These are phyloP conservation scores for Mycena citricolor DNA, from an alignment of 1,284 basidiomycete species.

Conservation along the genomic window DNA sequence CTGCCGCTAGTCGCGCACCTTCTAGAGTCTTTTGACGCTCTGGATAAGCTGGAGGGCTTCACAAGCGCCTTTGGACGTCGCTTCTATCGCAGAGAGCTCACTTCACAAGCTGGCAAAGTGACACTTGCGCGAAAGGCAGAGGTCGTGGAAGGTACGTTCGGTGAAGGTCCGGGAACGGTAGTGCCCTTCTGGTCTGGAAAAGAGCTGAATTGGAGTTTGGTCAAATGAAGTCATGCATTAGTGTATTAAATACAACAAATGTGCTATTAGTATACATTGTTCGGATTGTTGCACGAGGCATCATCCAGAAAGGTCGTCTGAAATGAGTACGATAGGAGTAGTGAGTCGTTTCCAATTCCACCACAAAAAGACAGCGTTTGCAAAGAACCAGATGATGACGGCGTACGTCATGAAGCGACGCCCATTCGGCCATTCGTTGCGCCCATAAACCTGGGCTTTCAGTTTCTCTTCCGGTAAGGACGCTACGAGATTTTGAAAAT, in stretches of 20 bases:
- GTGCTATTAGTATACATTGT: too few relatives aligned
- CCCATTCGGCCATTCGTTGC: constrained; percentile 16
- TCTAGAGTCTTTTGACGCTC: constrained; percentile 82
- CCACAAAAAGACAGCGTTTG: constrained; percentile 15
- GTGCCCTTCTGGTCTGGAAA: constrained; percentile 94
- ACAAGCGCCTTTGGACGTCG: constrained; percentile 73
- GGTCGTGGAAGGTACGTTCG: constrained; percentile 54
- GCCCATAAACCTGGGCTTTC: constrained; percentile 9
- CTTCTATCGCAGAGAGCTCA: constrained; percentile 67
- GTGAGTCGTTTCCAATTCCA: constrained; percentile 18
- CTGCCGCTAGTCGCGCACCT: constrained; percentile 86
- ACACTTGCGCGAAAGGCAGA: constrained; percentile 32
- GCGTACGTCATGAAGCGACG: constrained; percentile 5
- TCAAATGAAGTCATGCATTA: constrained; percentile 18
- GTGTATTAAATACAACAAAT: too few relatives aligned
- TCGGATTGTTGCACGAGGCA: too few relatives aligned
- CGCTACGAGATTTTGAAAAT: constrained; percentile 14
- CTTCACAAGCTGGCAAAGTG: constrained; percentile 33
- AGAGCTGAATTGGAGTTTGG: constrained; percentile 81
- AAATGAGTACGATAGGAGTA: neutral
- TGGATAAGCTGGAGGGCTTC: constrained; percentile 80
- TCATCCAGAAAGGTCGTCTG: neutral
- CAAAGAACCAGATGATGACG: constrained; percentile 10
- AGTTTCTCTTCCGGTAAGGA: constrained; percentile 16
- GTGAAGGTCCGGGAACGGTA: constrained; percentile 56